These are phyloP conservation scores for Phaeolepiota aurea DNA, from an alignment of 768 basidiomycete genomes.

Conservation along the genomic window DNA sequence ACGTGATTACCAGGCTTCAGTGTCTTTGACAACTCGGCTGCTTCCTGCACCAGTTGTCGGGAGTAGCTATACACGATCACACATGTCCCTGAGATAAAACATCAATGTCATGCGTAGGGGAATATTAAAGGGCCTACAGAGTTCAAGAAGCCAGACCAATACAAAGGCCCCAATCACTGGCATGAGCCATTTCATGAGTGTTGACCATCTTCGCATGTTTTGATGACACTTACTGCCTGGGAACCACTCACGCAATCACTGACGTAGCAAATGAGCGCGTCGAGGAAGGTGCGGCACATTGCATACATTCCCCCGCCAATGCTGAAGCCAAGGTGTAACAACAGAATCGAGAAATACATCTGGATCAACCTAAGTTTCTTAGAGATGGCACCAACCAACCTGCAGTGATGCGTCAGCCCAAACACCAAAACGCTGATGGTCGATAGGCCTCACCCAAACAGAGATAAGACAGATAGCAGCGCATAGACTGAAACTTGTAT, in stretches of 20 bases:
- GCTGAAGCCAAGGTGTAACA: slow-evolving; percentile 35
- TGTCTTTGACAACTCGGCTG: slow-evolving; percentile 31
- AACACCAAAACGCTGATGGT: no score
- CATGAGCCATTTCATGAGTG: slow-evolving; percentile 32
- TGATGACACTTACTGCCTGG: slow-evolving; percentile 16
- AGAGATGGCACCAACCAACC: slow-evolving; percentile 33
- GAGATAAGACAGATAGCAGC: slow-evolving; percentile 32
- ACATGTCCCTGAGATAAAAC: slow-evolving; percentile 28
- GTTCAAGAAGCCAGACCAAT: slow-evolving; percentile 37
- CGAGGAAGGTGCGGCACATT: slow-evolving; percentile 33
- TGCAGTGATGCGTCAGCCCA: no score
- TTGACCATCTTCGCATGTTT: slow-evolving; percentile 28
- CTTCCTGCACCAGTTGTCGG: slow-evolving; percentile 37
- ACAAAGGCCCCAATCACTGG: slow-evolving; percentile 33
- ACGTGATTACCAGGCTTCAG: slow-evolving; percentile 33
- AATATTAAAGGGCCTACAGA: slow-evolving; percentile 29
- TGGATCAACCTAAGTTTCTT: slow-evolving; percentile 31
- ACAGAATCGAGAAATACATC: slow-evolving; percentile 31
- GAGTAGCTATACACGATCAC: slow-evolving; percentile 37
- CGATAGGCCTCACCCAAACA: slow-evolving; percentile 44
- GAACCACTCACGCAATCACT: slow-evolving; percentile 26
- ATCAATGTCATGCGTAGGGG: no score
- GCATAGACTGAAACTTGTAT: slow-evolving; percentile 33
- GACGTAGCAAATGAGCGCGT: slow-evolving; percentile 28
- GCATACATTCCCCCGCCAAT: slow-evolving; percentile 34